Evolutionary conservation across 345 rosid genomes (phyloP), one percentile per base, ranked within the genome.

Genomic region (Passiflora organensis): DNA sequence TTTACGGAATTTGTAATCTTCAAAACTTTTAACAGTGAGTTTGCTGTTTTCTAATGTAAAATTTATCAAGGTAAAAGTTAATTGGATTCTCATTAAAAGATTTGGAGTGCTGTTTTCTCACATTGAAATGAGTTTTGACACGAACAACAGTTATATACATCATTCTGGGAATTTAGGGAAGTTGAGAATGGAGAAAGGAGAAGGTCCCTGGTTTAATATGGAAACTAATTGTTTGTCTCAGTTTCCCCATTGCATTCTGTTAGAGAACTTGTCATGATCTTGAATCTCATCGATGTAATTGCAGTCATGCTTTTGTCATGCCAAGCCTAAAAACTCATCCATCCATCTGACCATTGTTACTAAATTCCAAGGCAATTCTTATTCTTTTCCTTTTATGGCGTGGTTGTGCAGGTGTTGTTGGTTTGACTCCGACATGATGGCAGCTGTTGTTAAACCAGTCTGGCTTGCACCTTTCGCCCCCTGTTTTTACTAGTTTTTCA

Each of bases 321-420:
- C 12, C 14, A 4, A 17, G 50, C 50, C 4, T 46, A 37, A 37
- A 6, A 6, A 37, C 13, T 37, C 41, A 45, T 36, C 14, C 20
- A 24, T 39, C 36, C 6, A 1, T 48, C 36, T 19, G 12, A 32
- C 32, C 19, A 24, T 6, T 44, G 28, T 25, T 43, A 55, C 16
- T 16, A 2, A n/a, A 46, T 41, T 12, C 19, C 32, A 10, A 32
- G 53, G 20, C 45, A 9, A n/a, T 48, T 48, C 36, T 41, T 39
- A 13, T 51, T 36, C 48, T 32, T 56, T 2, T 49, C 16, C 20
- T 16, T 22, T 60, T 38, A 21, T 59, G 50, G 25, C 14, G 0
- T 52, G 3, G 52, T 20, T 46, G 32, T 42, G 83, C 85, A 85
- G 94, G 94, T 63, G 89, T 85, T 42, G 86, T 85, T 18, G 94